Percentiles rank a stretch among this genome's conserved stretches.
These are phyloP conservation scores for Tephrocybe sp. DNA, from an alignment of 768 basidiomycete genomes.

Conservation along the genomic window DNA sequence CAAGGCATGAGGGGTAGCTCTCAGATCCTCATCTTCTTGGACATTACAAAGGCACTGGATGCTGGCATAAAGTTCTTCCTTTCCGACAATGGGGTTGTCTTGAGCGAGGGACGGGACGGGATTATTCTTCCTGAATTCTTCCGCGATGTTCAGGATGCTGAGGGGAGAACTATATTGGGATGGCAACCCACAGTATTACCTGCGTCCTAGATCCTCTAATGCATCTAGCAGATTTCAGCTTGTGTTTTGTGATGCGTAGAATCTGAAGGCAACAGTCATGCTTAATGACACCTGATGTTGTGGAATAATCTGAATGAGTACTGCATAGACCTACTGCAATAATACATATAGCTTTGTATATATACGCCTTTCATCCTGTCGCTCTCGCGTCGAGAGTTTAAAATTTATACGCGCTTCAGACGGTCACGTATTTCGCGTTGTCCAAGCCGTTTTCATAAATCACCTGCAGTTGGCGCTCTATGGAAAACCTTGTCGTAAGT, in stretches of 20 bases:
- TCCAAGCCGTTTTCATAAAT: not conserved
- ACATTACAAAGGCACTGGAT: constrained; percentile 68
- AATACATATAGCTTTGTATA: too few species aligned
- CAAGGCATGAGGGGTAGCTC: constrained; percentile 82
- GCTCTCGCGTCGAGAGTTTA: too few species aligned
- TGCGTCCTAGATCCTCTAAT: not conserved
- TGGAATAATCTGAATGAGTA: too few species aligned
- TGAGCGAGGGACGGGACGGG: constrained; percentile 72
- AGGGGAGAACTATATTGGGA: not conserved
- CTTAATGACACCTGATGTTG: too few species aligned
- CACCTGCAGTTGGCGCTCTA: not conserved
- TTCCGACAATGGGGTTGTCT: constrained; percentile 86
- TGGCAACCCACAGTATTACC: not conserved
- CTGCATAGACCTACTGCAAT: too few species aligned
- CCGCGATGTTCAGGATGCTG: constrained; percentile 17
- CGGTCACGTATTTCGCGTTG: constrained; percentile 10
- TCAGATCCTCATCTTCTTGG: constrained; percentile 79
- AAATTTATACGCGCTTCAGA: too few species aligned
- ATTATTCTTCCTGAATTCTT: constrained; percentile 73
- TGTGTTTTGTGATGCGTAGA: too few species aligned
- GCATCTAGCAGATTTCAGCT: too few species aligned
- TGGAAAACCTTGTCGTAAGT: constrained; percentile 14
- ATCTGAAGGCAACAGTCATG: too few species aligned
- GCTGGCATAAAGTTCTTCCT: constrained; percentile 74
- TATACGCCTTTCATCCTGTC: too few species aligned